These are phyloP conservation scores for Nakazawaea holstii DNA, from an alignment of 805 yeast genomes.

Conservation along the genomic window DNA sequence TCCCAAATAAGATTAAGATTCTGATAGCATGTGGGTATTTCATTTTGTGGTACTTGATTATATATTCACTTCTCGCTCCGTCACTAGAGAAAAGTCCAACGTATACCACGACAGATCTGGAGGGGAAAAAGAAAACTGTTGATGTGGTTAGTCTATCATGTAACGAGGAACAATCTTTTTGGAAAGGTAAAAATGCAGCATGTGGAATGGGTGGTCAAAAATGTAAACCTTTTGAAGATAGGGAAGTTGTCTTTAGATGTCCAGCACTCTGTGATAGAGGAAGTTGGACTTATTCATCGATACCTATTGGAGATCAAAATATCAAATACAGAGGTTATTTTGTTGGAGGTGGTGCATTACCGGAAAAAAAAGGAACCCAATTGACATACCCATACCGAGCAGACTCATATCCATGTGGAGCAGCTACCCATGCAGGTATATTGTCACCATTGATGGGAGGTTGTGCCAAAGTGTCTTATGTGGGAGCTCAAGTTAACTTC, in stretches of 20 bases:
- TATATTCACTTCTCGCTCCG: conserved; percentile 35
- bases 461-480: conserved; percentile 57
- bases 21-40: conserved; percentile 33
- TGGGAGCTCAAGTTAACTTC: conserved; percentile 48
- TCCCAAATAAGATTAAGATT: conserved; percentile 23
- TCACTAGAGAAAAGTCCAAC: conserved; percentile 39
- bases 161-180: conserved; percentile 38
- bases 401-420: conserved; percentile 85
- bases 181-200: conserved; percentile 70
- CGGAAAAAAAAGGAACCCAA: conserved; percentile 11
- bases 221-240: conserved; percentile 44
- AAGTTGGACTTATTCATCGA: conserved; percentile 68
- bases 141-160: conserved; percentile 45
- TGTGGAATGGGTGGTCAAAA: conserved; percentile 71
- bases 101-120: conserved; percentile 11
- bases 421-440: conserved; percentile 83
- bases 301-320: conserved; percentile 65
- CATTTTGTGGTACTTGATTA: conserved; percentile 38
- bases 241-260: conserved; percentile 60
- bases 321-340: conserved; percentile 67
- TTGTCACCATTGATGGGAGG: conserved; percentile 76
- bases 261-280: conserved; percentile 84
- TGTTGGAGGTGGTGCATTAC: conserved; percentile 65
- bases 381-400: conserved; percentile 69
- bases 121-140: conserved; percentile 17